These are phyloP conservation scores for Delitschia confertaspora DNA, from an alignment of 495 filamentous ascomycete genomes.

Conservation along the genomic window DNA sequence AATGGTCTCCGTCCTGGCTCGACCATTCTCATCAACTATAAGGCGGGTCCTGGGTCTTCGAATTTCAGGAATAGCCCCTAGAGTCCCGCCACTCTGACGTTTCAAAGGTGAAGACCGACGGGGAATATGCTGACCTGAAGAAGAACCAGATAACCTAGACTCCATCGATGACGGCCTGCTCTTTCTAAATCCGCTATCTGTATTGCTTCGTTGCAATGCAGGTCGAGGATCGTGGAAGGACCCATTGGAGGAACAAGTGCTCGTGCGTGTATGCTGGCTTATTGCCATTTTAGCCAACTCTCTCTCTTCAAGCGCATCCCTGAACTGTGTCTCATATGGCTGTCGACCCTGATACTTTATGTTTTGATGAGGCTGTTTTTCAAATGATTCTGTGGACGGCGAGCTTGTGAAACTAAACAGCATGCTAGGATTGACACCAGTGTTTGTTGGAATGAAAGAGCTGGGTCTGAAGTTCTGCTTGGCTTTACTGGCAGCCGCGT, in stretches of 20 bases:
- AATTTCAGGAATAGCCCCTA: constrained; percentile 26
- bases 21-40: constrained; percentile 34
- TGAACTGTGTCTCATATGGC: constrained; percentile 28
- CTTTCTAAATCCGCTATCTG: constrained; percentile 29
- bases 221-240: constrained; percentile 19
- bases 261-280: constrained; percentile 30
- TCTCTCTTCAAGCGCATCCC: constrained; percentile 25
- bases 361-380: constrained; percentile 4
- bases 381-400: constrained; percentile 7
- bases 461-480: constrained; percentile 12
- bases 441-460: constrained; percentile 24
- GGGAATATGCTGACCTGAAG: constrained; percentile 20
- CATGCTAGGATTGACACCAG: constrained; percentile 30
- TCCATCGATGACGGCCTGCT: constrained; percentile 19
- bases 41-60: constrained; percentile 29
- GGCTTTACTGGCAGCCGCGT: background rate
- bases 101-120: constrained; percentile 28
- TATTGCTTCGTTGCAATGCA: constrained; percentile 32
- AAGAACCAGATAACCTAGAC: constrained; percentile 15
- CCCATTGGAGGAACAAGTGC: constrained; percentile 21
- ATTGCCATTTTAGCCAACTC: constrained; percentile 20
- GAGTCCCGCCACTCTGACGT: constrained; percentile 26
- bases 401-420: constrained; percentile 31
- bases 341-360: constrained; percentile 13
- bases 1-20: constrained; percentile 34